phyloP scores from a whole-genome alignment of 1,284 basidiomycete genomes.

The Lentinus polychrous region DNA sequence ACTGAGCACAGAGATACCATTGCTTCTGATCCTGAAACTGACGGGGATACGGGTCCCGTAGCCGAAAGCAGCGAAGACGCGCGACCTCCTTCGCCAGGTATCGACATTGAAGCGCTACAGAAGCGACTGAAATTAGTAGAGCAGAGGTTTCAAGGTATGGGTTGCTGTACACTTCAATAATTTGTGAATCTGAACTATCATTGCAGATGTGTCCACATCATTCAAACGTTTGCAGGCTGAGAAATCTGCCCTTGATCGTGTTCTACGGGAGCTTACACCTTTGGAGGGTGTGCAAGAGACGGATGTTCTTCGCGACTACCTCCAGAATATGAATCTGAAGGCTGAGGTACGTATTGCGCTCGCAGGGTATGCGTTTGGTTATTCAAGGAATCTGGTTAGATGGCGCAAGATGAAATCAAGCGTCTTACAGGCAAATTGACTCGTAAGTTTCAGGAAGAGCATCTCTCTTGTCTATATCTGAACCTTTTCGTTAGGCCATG shows the following conservation, averaged over 20 bases:
- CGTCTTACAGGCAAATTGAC: conserved; percentile 65
- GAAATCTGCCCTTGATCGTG: conserved; percentile 60
- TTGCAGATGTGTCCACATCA: conserved; percentile 64
- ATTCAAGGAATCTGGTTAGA: conserved; percentile 30
- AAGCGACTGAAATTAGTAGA: conserved; percentile 62
- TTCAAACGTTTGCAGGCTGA: conserved; percentile 71
- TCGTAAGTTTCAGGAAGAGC: conserved; percentile 37
- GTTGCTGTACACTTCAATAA: background rate
- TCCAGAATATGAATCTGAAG: conserved; percentile 63
- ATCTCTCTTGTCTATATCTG: conserved; percentile 5
- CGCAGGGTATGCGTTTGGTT: background rate
- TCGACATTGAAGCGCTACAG: conserved; percentile 51
- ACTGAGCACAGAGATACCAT: too few relatives aligned
- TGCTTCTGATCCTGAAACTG: background rate
- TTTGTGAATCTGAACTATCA: background rate
- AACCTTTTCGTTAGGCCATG: conserved; percentile 55
- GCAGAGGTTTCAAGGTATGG: conserved; percentile 60
- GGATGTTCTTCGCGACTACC: conserved; percentile 66
- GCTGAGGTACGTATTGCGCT: conserved; percentile 45
- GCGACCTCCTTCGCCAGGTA: conserved; percentile 9
- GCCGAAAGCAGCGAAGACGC: background rate
- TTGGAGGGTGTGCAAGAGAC: conserved; percentile 60
- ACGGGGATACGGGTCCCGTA: background rate
- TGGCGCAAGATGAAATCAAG: conserved; percentile 67
- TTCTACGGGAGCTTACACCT: conserved; percentile 71